Evolutionary conservation across 352 stramenopile species (phyloP).

Genomic region (Globisporangium irregulare): DNA sequence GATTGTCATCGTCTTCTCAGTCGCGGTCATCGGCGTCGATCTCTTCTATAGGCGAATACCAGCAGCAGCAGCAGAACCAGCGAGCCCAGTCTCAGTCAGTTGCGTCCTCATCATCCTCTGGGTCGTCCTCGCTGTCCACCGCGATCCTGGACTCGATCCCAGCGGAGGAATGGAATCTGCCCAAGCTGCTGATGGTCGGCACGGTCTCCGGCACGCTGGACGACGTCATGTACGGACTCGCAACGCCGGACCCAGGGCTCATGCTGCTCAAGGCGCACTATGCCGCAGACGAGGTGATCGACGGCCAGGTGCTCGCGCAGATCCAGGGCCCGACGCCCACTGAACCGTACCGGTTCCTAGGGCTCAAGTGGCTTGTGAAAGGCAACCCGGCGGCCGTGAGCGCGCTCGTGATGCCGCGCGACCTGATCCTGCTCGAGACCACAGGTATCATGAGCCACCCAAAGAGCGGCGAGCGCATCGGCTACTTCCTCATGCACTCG

Average conservation of each 20-base stretch:
- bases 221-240: conserved; percentile 49
- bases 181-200: conserved; percentile 40
- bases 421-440: conserved; percentile 57
- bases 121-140: neutral
- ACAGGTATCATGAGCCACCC: conserved; percentile 29
- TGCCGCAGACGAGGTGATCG: conserved; percentile 32
- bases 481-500: conserved; percentile 65
- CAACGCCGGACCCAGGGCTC: conserved; percentile 31
- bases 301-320: conserved; percentile 36
- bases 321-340: conserved; percentile 28
- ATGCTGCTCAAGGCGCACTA: conserved; percentile 34
- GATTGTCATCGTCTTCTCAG: neutral
- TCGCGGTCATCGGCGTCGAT: neutral
- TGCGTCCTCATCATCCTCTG: neutral
- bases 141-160: neutral
- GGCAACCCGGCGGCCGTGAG: conserved; percentile 15
- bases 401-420: conserved; percentile 32
- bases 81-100: neutral
- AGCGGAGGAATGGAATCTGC: neutral
- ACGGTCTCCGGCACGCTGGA: conserved; percentile 41
- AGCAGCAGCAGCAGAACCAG: neutral
- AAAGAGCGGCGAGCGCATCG: conserved; percentile 17
- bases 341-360: conserved; percentile 44
- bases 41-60: neutral
- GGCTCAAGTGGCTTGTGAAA: conserved; percentile 39